phyloP scores from a whole-genome alignment of 2,329 filamentous ascomycete species.

The Pezicula radicicola region DNA sequence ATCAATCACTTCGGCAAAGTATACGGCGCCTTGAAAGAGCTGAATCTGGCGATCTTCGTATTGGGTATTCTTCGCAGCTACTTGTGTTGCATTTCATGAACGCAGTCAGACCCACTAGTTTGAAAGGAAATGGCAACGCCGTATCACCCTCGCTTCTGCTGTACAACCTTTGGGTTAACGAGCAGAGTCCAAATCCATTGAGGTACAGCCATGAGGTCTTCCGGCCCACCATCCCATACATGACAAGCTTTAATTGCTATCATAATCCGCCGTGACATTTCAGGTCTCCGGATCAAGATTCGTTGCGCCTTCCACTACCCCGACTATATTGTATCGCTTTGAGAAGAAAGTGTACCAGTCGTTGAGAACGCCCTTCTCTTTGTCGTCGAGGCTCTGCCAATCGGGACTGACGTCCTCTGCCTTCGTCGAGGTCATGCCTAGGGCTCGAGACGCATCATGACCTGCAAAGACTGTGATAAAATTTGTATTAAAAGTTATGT shows the following conservation, averaged over 20 bases:
- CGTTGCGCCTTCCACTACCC: constrained; percentile 58
- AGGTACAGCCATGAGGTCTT: too few relatives aligned
- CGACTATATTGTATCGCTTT: constrained; percentile 92
- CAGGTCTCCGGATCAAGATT: constrained; percentile 35
- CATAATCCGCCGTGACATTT: too few relatives aligned
- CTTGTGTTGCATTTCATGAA: too few relatives aligned
- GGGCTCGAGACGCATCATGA: constrained; percentile 90
- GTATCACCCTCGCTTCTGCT: too few relatives aligned
- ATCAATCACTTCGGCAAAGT: too few relatives aligned
- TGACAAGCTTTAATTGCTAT: not conserved
- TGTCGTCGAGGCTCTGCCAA: constrained; percentile 79
- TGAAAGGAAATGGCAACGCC: too few relatives aligned
- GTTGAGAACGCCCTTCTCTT: constrained; percentile 78
- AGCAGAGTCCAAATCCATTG: too few relatives aligned
- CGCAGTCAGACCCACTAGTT: too few relatives aligned
- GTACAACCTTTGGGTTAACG: too few relatives aligned
- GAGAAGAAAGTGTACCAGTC: constrained; percentile 97
- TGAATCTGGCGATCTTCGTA: too few relatives aligned
- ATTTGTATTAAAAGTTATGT: not conserved
- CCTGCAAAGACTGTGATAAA: constrained; percentile 77
- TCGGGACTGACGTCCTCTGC: constrained; percentile 77
- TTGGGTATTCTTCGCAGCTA: too few relatives aligned
- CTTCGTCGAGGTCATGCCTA: constrained; percentile 84
- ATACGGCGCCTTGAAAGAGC: too few relatives aligned
- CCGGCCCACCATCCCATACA: not conserved